Conservation (phyloP, 441 rosid genomes). For the Syzygium syzygioides region DNA sequence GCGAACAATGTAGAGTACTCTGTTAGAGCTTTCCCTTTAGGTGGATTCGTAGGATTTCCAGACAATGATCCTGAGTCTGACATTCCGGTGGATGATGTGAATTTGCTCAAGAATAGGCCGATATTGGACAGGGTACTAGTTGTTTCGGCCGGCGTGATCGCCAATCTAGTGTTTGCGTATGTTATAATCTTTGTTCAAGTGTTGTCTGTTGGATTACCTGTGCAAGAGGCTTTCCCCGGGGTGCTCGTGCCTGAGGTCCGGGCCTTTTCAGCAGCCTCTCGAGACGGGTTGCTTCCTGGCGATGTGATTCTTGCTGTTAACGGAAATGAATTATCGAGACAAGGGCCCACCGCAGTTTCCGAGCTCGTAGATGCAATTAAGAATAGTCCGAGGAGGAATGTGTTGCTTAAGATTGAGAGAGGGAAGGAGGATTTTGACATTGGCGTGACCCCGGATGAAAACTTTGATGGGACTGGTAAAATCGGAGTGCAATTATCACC, state of each 20-base stretch:
- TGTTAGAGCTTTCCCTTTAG: slow-evolving; percentile 83
- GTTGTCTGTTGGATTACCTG: slow-evolving; percentile 77
- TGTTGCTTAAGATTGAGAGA: slow-evolving; percentile 56
- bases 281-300: slow-evolving; percentile 85
- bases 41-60: slow-evolving; percentile 96
- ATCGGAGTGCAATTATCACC: slow-evolving; percentile 89
- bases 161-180: slow-evolving; percentile 80
- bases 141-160: slow-evolving; percentile 87
- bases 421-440: slow-evolving; percentile 46
- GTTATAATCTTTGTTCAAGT: slow-evolving; percentile 79
- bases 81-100: slow-evolving; percentile 70
- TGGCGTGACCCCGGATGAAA: slow-evolving; percentile 72
- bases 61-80: slow-evolving; percentile 89
- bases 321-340: slow-evolving; percentile 39
- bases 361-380: slow-evolving; percentile 66
- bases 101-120: slow-evolving; percentile 86
- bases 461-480: slow-evolving; percentile 72
- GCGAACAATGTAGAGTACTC: slow-evolving; percentile 89
- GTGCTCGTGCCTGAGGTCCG: slow-evolving; percentile 84
- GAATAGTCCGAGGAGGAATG: slow-evolving; percentile 50
- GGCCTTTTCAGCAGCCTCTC: slow-evolving; percentile 79
- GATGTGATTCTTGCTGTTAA: slow-evolving; percentile 72
- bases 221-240: slow-evolving; percentile 87
- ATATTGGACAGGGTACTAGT: slow-evolving; percentile 72
- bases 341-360: slow-evolving; percentile 47